Base-by-base conservation (phyloP, 768 basidiomycete species). In the Gloeostereum incarnatum region DNA sequence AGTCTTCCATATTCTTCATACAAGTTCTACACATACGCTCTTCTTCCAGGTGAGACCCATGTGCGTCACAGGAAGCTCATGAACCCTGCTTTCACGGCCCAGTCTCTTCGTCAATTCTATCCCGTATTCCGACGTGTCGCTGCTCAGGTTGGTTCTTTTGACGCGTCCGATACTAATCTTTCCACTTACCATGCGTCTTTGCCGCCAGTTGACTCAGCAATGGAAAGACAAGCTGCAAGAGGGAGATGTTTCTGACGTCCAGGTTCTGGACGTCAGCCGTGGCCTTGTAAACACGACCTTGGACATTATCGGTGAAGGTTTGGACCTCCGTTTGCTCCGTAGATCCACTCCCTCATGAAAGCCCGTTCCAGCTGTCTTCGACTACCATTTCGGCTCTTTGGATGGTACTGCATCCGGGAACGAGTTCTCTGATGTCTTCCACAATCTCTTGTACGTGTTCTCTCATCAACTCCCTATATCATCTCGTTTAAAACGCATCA, bases 1-100 rank as follows among this genome's bases (percentile, higher is more conserved):
- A n/a, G n/a, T n/a, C n/a, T n/a, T n/a, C n/a, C n/a, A n/a, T n/a
- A n/a, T 23, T 5, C 29, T 23, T 21, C 20, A 7, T 36, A 14
- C 34, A 22, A 31, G 14, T 33, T 14, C n/a, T 35, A 33, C 26
- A n/a, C 26, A 8, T 27, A n/a, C 26, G 11, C 33, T 18, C 29
- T 33, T 17, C 10, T 10, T n/a, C 16, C 13, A 45, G 55, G 42
- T 8, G 32, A 42, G n/a, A 42, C 40, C 20, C 55, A 57, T 39
- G 40, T 38, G 5, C 49, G 54, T 16, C 55, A 57, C 27, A 44
- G 54, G 18, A 58, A 49, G 36, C 40, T 57, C 21, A 51, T 57
- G 49, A 46, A 46, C 13, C 48, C 54, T 5, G 55, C 52, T 6
- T 57, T 57, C 42, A 42, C 41, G 18, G 39, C 49, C 14, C 43